Conservation (phyloP, 1,139 yeast species). For the Groenewaldozyma sp. region DNA sequence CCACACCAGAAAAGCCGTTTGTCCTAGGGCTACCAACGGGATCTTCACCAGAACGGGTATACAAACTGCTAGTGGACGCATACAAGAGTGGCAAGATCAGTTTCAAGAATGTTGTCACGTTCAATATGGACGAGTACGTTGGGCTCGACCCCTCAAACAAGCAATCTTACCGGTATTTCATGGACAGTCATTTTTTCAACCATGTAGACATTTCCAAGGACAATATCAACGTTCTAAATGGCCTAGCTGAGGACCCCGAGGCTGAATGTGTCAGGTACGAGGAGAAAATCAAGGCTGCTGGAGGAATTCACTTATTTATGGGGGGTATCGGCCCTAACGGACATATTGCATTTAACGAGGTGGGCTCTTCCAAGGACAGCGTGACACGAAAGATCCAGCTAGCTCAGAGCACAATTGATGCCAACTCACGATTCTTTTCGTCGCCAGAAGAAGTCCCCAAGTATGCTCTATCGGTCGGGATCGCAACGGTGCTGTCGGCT, state of each 20-base stretch:
- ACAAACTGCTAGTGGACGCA: constrained; percentile 40
- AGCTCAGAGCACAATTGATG: constrained; percentile 45
- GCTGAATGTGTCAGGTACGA: constrained; percentile 46
- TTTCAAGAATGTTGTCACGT: constrained; percentile 49
- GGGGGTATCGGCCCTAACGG: constrained; percentile 63
- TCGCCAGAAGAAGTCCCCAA: constrained; percentile 43
- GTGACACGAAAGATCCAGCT: constrained; percentile 42
- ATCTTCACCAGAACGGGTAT: constrained; percentile 55
- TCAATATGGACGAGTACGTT: constrained; percentile 56
- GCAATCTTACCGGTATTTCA: constrained; percentile 54
- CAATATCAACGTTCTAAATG: constrained; percentile 50
- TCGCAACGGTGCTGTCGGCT: constrained; percentile 53
- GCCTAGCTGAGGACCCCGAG: constrained; percentile 40
- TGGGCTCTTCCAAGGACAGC: constrained; percentile 43
- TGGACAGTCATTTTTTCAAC: constrained; percentile 50
- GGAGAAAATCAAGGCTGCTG: constrained; percentile 40
- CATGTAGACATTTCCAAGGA: constrained; percentile 48
- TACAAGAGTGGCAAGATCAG: constrained; percentile 39
- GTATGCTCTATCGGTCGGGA: constrained; percentile 50
- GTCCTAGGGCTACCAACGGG: constrained; percentile 60
- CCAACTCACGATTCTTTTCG: constrained; percentile 48
- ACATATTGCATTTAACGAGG: constrained; percentile 56
- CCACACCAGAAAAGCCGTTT: constrained; percentile 43
- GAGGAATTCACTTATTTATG: constrained; percentile 47
- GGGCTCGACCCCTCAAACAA: constrained; percentile 41